Percentiles rank a stretch among this genome's conserved stretches.
phyloP scores from a whole-genome alignment of 164 flowering plant species.

The Sextonia rubra region DNA sequence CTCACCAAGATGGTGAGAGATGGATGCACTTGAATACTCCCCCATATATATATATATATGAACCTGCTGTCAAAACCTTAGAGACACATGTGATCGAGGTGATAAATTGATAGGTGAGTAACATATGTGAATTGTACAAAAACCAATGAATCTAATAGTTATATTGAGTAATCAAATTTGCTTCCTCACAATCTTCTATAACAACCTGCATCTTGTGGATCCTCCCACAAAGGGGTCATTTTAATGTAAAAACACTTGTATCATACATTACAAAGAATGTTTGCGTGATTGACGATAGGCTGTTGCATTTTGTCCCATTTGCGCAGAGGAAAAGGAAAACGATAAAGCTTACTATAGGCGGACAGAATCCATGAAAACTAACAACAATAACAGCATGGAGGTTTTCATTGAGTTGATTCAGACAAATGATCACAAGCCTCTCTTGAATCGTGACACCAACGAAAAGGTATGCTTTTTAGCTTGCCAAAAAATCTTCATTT shows the following conservation, averaged over 20 bases:
- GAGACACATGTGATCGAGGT: slow-evolving; percentile 34
- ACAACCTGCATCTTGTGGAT: too few species aligned
- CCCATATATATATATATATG: too few species aligned
- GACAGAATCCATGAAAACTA: slow-evolving; percentile 32
- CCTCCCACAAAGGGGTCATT: too few species aligned
- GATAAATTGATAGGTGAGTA: slow-evolving; percentile 45
- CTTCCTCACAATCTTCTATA: too few species aligned
- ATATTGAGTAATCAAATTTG: too few species aligned
- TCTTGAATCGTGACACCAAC: slow-evolving; percentile 47
- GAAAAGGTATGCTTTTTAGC: slow-evolving; percentile 35
- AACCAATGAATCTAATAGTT: too few species aligned
- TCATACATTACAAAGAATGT: too few species aligned
- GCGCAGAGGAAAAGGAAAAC: slow-evolving; percentile 45
- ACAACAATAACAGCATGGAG: slow-evolving; percentile 65
- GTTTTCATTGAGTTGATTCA: slow-evolving; percentile 46
- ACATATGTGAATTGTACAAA: neutral
- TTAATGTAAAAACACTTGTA: too few species aligned
- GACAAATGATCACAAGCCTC: slow-evolving; percentile 53
- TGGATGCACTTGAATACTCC: too few species aligned
- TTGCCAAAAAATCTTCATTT: neutral
- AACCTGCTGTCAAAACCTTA: slow-evolving; percentile 48
- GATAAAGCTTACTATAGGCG: slow-evolving; percentile 38
- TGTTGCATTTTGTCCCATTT: neutral
- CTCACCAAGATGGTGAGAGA: too few species aligned
- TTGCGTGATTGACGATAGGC: too few species aligned